Evolutionary conservation across 768 basidiomycete species (phyloP).

Genomic region (Auricularia sp.): DNA sequence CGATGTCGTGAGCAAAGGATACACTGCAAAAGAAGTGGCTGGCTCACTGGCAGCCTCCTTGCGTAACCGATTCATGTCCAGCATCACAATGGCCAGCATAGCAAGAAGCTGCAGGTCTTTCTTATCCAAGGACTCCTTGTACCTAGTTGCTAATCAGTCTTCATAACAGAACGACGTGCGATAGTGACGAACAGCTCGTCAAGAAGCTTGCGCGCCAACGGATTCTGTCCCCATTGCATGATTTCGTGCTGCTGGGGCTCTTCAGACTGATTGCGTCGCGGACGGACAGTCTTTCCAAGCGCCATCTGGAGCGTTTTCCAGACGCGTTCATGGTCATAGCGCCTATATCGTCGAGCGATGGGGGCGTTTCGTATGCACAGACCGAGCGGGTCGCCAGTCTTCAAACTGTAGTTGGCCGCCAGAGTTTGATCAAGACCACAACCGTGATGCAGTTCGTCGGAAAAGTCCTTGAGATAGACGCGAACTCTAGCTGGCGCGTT

Average conservation of each 20-base stretch:
- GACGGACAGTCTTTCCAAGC: conserved; percentile 21
- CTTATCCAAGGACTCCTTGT: conserved; percentile 30
- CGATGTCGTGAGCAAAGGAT: too few relatives aligned
- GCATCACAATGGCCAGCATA: conserved; percentile 59
- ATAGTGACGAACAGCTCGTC: conserved; percentile 10
- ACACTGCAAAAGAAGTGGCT: background rate
- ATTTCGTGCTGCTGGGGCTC: background rate
- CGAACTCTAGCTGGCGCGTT: background rate
- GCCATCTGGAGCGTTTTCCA: conserved; percentile 48
- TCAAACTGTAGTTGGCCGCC: conserved; percentile 53
- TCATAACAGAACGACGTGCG: background rate
- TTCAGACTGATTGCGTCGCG: background rate
- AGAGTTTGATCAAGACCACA: conserved; percentile 43
- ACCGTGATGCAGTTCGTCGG: conserved; percentile 37
- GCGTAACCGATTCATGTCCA: conserved; percentile 32
- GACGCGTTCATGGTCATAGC: conserved; percentile 61
- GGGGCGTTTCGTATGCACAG: conserved; percentile 52
- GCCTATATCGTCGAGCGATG: conserved; percentile 46
- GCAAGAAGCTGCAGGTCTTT: conserved; percentile 78
- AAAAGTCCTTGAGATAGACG: conserved; percentile 16
- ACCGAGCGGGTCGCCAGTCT: conserved; percentile 28
- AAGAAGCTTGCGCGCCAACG: conserved; percentile 11
- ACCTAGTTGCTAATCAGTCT: conserved; percentile 21
- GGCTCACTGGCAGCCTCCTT: background rate
- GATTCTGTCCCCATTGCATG: conserved; percentile 10